Base-by-base conservation (phyloP, 2,329 filamentous ascomycete genomes). In the Colletotrichum sp. region DNA sequence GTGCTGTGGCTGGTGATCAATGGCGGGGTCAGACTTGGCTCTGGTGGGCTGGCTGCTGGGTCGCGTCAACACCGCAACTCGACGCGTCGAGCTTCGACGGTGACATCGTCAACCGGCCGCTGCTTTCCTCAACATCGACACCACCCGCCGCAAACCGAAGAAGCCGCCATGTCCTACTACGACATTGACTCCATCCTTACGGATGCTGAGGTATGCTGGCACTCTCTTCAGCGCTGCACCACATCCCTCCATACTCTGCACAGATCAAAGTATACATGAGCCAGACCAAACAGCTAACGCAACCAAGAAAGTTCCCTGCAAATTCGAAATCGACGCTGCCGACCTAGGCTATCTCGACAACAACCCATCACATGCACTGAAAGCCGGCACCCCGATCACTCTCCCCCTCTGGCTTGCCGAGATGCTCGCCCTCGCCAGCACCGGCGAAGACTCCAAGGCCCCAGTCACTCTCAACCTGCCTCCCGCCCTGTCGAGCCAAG, bases 321-420 rank as follows among this genome's bases (percentile, higher is more conserved):
- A 95, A 68, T 98, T 99, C 86, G 95, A 98, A 82, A 91, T 98
- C 81, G 94, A 96, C 76, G 93, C 98, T 36, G 94, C 96, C 24
- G 93, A 95, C 72, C 91, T 99, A 62, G 96, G 96, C 79, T 95
- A 98, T 84, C 90, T 99, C 76, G 96, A 98, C 86, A 96, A 96
- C 81, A 96, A 95, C 81, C 90, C 94, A 28, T 83, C 85, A 4
- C 86, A 89, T 36, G 86, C 94, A 83, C 93, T 99, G 80, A 97
- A 96, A 84, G 86, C 93, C 71, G 95, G 95, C 76, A 96, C 95
- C 1, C 92, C 93, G 59, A 89, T 99, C 63, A 91, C 94, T 77
- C 92, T 99, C 1, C 97, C 97, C 3, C 90, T 99, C 79, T 99
- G 97, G 97, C 92, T 99, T 15, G 96, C 94, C 79, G 95, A 98